Evolutionary conservation across 768 basidiomycete genomes (phyloP), one percentile per base, ranked within the genome.

Genomic region (Mycena alexandri): DNA sequence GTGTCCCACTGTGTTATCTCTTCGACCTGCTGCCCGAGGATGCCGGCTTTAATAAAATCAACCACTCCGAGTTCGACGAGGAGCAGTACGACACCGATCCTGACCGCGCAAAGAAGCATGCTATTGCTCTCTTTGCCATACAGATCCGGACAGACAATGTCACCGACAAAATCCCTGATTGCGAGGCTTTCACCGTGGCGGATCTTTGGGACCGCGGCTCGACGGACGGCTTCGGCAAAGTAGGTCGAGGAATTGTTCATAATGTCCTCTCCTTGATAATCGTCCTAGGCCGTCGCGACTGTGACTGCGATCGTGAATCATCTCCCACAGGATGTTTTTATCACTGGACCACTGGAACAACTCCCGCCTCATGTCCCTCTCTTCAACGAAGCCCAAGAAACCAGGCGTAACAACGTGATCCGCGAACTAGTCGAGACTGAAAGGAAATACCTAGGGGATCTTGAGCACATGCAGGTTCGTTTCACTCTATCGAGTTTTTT

Each of bases 161-260:
- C 69, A 81, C 80, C 16, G 84, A 88, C 68, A 81, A 84, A 71
- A 87, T 93, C 76, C 84, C 85, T 11, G 86, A 86, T 58, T 90
- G 90, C 71, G 91, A 93, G 74, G 86, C 88, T 43, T 98, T 98
- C 80, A 94, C 93, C 0, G 90, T 98, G 13, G 92, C 92, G 22
- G 97, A 99, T 78, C 82, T 99, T 55, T 94, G 92, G 88, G 89
- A 93, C 74, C 87, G 93, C 48, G 91, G 93, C 71, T 94, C 95
- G 41, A 97, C 93, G 3, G 95, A 96, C 71, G 95, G 94, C 5
- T 83, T 98, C 69, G 95, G 98, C 74, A 98, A 97, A 89, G 96
- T 96, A 63, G 69, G 86, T 79, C 34, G 43, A 38, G n/a, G 19
- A 69, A 53, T 33, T 34, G 33, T 60, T 34, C 21, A 33, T 51